These are phyloP conservation scores for Populus simonii DNA, from an alignment of 345 rosid species.

Conservation along the genomic window DNA sequence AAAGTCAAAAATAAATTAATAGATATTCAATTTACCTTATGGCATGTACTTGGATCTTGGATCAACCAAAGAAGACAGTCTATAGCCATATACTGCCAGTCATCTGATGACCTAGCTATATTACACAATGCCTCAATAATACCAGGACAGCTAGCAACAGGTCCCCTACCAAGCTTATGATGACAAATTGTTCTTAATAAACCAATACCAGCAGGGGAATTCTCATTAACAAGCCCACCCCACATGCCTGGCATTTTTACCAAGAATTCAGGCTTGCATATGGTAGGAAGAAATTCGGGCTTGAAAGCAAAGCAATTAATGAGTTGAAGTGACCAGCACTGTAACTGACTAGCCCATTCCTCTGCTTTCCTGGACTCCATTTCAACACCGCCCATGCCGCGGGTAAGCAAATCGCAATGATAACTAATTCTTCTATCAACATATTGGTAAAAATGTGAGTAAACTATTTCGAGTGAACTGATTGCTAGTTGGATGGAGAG, in stretches of 20 bases:
- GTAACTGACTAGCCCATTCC: slow-evolving; percentile 99
- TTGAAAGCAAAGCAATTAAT: slow-evolving; percentile 99
- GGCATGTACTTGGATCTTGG: slow-evolving; percentile 84
- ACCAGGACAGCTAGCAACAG: slow-evolving; percentile 80
- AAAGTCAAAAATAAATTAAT: background rate
- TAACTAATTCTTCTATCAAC: slow-evolving; percentile 78
- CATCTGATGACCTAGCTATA: slow-evolving; percentile 95
- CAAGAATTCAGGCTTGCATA: slow-evolving; percentile 92
- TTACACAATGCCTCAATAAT: slow-evolving; percentile 85
- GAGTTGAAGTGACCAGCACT: slow-evolving; percentile 99
- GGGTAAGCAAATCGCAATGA: slow-evolving; percentile 94
- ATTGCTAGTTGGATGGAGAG: slow-evolving; percentile 84
- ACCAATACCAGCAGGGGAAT: slow-evolving; percentile 98
- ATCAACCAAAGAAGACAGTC: slow-evolving; percentile 98
- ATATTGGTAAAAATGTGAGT: slow-evolving; percentile 88
- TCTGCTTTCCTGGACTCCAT: slow-evolving; percentile 99
- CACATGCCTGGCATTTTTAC: slow-evolving; percentile 91
- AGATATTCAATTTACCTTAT: slow-evolving; percentile 48
- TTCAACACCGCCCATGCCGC: slow-evolving; percentile 99
- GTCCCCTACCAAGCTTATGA: slow-evolving; percentile 89
- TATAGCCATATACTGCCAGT: slow-evolving; percentile 98
- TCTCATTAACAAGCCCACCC: slow-evolving; percentile 99
- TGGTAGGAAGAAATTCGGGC: slow-evolving; percentile 86
- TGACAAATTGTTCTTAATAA: slow-evolving; percentile 90
- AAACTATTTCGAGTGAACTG: slow-evolving; percentile 94